phyloP scores from a whole-genome alignment of 371 early-diverging fungal genomes.

The Mitosporidium daphniae region DNA sequence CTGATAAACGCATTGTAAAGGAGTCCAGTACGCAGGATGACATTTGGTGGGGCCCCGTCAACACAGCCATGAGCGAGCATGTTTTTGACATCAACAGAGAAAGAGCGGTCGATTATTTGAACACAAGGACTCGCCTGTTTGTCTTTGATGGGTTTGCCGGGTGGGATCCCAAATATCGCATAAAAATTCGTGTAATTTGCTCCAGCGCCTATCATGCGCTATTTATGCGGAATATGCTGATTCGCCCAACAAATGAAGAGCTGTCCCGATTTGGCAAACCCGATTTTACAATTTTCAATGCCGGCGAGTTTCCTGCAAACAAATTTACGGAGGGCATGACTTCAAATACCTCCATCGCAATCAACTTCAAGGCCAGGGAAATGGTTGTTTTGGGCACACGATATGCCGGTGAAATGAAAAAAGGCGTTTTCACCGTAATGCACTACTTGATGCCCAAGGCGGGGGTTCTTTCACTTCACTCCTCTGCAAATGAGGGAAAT shows the following conservation, averaged over 20 bases:
- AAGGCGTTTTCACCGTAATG: constrained; percentile 86
- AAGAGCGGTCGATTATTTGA: constrained; percentile 67
- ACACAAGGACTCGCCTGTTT: constrained; percentile 54
- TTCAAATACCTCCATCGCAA: constrained; percentile 45
- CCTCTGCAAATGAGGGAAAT: constrained; percentile 64
- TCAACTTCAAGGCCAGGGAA: constrained; percentile 37
- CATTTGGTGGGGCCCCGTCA: constrained; percentile 65
- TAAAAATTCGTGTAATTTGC: constrained; percentile 66
- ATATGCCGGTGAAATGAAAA: constrained; percentile 95
- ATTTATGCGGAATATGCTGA: constrained; percentile 87
- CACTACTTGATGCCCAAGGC: constrained; percentile 84
- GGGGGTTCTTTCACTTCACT: constrained; percentile 72
- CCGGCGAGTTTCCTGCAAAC: constrained; percentile 76
- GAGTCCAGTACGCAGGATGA: constrained; percentile 31
- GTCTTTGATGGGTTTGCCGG: constrained; percentile 60
- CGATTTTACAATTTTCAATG: constrained; percentile 77
- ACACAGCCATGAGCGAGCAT: constrained; percentile 40
- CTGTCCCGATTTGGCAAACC: constrained; percentile 50
- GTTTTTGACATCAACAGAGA: constrained; percentile 70
- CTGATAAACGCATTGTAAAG: constrained; percentile 79
- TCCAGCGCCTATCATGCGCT: constrained; percentile 69
- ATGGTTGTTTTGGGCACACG: constrained; percentile 77
- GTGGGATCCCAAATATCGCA: constrained; percentile 76
- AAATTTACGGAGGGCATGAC: constrained; percentile 79
- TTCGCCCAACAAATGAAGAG: constrained; percentile 57